Evolutionary conservation across 345 rosid species (phyloP).

Genomic region (Microthlaspi erraticum): DNA sequence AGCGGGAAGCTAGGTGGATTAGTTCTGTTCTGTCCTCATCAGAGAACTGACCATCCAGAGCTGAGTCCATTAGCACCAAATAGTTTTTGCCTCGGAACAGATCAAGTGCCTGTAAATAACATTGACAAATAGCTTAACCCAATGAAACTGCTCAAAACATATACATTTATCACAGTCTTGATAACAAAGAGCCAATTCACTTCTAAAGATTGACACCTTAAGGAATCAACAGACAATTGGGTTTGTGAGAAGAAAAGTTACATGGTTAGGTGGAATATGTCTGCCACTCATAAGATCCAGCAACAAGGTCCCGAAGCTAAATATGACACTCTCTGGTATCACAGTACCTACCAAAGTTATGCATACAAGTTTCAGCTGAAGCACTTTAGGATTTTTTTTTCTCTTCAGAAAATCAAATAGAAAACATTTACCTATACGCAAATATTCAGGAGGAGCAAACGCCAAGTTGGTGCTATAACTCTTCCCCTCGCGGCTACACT

Average conservation of each 20-base stretch:
- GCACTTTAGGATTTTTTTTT: not conserved
- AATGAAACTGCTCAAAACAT: not conserved
- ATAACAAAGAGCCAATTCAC: slow-evolving; percentile 16
- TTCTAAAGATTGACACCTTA: slow-evolving; percentile 17
- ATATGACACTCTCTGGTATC: slow-evolving; percentile 86
- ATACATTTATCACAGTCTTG: slow-evolving; percentile 1
- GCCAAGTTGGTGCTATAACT: slow-evolving; percentile 96
- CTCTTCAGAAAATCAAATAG: not conserved
- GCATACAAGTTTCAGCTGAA: slow-evolving; percentile 18
- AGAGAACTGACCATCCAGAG: slow-evolving; percentile 91
- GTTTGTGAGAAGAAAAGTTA: slow-evolving; percentile 47
- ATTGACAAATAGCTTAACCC: not conserved
- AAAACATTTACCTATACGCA: slow-evolving; percentile 67
- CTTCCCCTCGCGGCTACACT: slow-evolving; percentile 94
- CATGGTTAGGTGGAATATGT: slow-evolving; percentile 99
- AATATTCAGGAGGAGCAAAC: slow-evolving; percentile 96
- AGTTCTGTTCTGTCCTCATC: slow-evolving; percentile 96
- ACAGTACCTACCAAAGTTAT: slow-evolving; percentile 75
- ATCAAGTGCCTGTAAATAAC: slow-evolving; percentile 85
- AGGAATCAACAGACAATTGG: slow-evolving; percentile 25
- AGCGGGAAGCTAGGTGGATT: slow-evolving; percentile 82
- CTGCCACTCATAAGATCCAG: slow-evolving; percentile 97
- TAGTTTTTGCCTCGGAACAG: slow-evolving; percentile 89
- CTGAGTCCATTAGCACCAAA: slow-evolving; percentile 94
- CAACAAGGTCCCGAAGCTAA: slow-evolving; percentile 95